Evolutionary conservation across 176 grass and related monocot species (phyloP).

Genomic region (Zea mays): Zm-B73-REFERENCE-NAM-5.0 NC_050104.1:76406001-76406500

Average conservation of each 20-base stretch:
- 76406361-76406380: neutral
- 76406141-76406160: neutral
- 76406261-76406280: neutral
- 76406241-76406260: neutral
- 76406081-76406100: neutral
- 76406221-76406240: neutral
- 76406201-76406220: neutral
- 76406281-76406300: neutral
- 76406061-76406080: neutral
- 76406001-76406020: neutral
- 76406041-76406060: neutral
- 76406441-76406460: neutral
- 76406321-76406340: neutral
- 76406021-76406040: neutral
- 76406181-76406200: neutral
- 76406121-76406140: conserved; percentile 1
- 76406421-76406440: neutral
- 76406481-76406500: neutral
- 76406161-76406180: neutral
- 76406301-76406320: neutral
- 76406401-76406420: neutral
- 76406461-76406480: neutral
- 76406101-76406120: neutral
- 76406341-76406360: neutral
- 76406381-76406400: neutral